Percentiles rank a stretch among this genome's conserved stretches.
Conservation (phyloP, 2,329 filamentous ascomycete species). For the Didymella pinodella region DNA sequence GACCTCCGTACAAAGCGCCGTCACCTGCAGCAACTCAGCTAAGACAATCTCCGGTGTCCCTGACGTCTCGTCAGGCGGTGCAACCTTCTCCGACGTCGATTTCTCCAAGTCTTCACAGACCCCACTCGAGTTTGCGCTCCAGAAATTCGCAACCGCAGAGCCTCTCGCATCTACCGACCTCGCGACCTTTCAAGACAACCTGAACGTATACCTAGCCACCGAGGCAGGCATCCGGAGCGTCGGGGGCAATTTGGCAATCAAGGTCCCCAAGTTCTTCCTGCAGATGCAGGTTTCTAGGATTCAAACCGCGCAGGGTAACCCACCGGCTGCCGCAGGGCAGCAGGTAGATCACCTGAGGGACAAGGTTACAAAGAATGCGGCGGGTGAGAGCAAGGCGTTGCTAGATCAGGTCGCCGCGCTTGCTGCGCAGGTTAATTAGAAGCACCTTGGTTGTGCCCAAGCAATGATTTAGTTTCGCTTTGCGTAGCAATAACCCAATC, state of each 20-base stretch:
- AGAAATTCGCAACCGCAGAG: conserved; percentile 60
- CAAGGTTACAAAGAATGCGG: conserved; percentile 66
- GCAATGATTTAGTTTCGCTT: not conserved
- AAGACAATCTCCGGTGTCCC: conserved; percentile 64
- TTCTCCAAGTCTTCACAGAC: conserved; percentile 60
- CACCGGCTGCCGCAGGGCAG: conserved; percentile 59
- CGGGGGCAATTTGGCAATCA: conserved; percentile 63
- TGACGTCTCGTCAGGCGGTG: conserved; percentile 62
- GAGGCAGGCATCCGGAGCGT: conserved; percentile 66
- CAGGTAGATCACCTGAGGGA: conserved; percentile 65
- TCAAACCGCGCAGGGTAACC: conserved; percentile 65
- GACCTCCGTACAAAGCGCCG: conserved; percentile 51
- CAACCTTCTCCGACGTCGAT: conserved; percentile 64
- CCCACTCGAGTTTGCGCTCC: conserved; percentile 64
- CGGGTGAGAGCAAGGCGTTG: conserved; percentile 58
- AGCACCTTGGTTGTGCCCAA: not conserved
- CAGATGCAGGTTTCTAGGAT: conserved; percentile 67
- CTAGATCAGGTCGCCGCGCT: conserved; percentile 61
- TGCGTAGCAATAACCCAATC: not conserved
- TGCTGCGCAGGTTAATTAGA: conserved; percentile 32
- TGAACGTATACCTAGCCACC: conserved; percentile 66
- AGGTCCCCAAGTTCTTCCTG: conserved; percentile 70
- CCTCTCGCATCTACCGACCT: conserved; percentile 61
- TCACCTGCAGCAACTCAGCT: conserved; percentile 60
- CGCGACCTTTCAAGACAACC: conserved; percentile 60